Base-by-base conservation (phyloP, 768 basidiomycete species). In the Tricholoma hemisulphureum region DNA sequence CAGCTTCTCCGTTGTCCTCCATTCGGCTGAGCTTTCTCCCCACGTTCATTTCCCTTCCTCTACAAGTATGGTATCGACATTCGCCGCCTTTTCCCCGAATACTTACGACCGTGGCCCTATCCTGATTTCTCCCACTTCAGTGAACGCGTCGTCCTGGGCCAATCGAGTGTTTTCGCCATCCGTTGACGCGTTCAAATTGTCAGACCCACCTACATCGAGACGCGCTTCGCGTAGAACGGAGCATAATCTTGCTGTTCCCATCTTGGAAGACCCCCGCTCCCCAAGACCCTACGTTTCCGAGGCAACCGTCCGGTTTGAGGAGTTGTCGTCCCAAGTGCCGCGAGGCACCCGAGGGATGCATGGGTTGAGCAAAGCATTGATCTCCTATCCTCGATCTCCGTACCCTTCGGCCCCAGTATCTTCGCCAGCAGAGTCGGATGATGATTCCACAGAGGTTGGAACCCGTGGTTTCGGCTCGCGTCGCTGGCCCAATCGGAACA, bases 1-100 rank as follows among this genome's bases (percentile, higher is more conserved):
- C 1, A 73, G 62, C 60, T 74, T 74, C 52, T 73, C 72, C 20
- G 56, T 75, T 32, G 58, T 72, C 35, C 58, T 69, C 20, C 71
- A 74, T 21, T 69, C 74, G 1, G 63, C 67, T 20, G 61, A 66
- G 32, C 71, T 68, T 53, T 80, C 77, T 5, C 74, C 78, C 3
- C 85, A 83, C 65, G 87, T 89, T 56, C 86, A 84, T 70, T 89
- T 89, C 64, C 84, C 85, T 6, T 81, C 84, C 11, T 83, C 86
- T 1, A 83, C 87, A 11, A 68, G 75, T 34, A 74, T 89, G 54
- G 77, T 79, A 10, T 77, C 83, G 21, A 85, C 82, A 4, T 83
- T 80, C 67, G 71, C 77, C 21, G 80, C 83, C 5, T 81, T 87
- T 66, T 86, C 87, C 0, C 70, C 86, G 0, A 65, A 75, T 51